Conservation (phyloP, 2,329 filamentous ascomycete genomes). For the Didymella pomorum region DNA sequence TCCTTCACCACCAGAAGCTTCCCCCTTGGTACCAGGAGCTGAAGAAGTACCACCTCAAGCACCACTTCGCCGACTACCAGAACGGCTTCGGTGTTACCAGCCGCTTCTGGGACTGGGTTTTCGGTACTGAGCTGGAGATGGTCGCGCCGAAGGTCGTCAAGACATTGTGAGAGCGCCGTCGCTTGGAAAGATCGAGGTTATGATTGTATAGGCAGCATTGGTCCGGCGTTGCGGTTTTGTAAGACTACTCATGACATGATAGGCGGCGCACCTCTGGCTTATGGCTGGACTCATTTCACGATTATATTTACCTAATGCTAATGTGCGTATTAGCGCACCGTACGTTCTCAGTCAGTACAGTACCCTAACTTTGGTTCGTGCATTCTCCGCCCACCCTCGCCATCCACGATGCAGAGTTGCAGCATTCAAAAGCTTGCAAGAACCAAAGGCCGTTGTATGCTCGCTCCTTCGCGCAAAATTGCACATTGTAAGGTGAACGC, state of each 20-base stretch:
- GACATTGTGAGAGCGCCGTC: constrained; percentile 34
- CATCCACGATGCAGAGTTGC: not conserved
- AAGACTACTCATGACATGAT: constrained; percentile 10
- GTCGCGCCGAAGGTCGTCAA: constrained; percentile 60
- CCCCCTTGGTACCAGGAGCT: constrained; percentile 88
- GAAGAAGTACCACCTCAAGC: constrained; percentile 97
- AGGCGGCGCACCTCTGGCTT: not conserved
- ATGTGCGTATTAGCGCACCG: constrained; percentile 14
- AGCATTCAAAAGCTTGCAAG: not conserved
- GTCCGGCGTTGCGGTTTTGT: constrained; percentile 9
- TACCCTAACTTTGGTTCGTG: not conserved
- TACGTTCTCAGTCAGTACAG: not conserved
- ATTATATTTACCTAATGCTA: constrained; percentile 17
- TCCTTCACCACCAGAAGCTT: constrained; percentile 93
- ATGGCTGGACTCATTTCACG: constrained; percentile 2
- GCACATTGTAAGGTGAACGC: not conserved
- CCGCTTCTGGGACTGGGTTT: constrained; percentile 92
- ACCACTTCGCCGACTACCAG: constrained; percentile 98
- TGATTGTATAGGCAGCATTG: constrained; percentile 13
- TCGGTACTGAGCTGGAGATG: constrained; percentile 81
- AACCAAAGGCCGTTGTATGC: not conserved
- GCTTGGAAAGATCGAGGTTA: not conserved
- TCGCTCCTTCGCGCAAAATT: not conserved
- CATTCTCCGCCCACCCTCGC: not conserved
- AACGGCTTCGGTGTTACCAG: constrained; percentile 97